Evolutionary conservation across 805 yeast species (phyloP).

Genomic region (Saccharomyces mikatae): DNA sequence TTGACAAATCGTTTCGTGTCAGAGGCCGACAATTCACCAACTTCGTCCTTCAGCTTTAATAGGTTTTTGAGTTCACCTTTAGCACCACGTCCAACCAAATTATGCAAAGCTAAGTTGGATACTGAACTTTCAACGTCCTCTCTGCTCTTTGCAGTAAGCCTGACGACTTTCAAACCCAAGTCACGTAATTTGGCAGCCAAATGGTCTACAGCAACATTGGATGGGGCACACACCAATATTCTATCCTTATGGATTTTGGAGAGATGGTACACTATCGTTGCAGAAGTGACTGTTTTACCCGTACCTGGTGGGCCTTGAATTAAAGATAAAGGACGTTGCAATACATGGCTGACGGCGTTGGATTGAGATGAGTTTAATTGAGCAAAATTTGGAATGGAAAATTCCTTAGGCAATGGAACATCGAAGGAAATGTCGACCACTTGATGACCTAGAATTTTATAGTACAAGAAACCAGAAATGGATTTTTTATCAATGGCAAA

Average conservation of each 20-base stretch:
- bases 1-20: constrained; percentile 43
- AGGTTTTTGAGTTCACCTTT: constrained; percentile 53
- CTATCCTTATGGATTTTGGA: constrained; percentile 51
- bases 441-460: constrained; percentile 73
- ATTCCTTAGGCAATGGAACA: constrained; percentile 49
- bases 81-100: constrained; percentile 40
- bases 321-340: constrained; percentile 64
- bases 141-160: constrained; percentile 67
- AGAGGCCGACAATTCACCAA: constrained; percentile 55
- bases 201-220: constrained; percentile 92
- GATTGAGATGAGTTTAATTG: constrained; percentile 71
- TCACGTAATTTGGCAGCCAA: constrained; percentile 61
- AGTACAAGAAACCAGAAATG: constrained; percentile 67
- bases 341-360: constrained; percentile 62
- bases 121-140: constrained; percentile 72
- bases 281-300: constrained; percentile 90
- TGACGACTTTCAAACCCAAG: constrained; percentile 70
- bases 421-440: constrained; percentile 56
- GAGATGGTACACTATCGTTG: constrained; percentile 75
- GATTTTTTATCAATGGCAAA: constrained; percentile 68
- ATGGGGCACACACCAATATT: constrained; percentile 87
- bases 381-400: constrained; percentile 60
- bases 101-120: constrained; percentile 49
- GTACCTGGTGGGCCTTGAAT: constrained; percentile 97
- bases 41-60: constrained; percentile 47